Evolutionary conservation across 768 basidiomycete genomes (phyloP), one percentile per base, ranked within the genome.

Genomic region (Infundibulicybe gibba): DNA sequence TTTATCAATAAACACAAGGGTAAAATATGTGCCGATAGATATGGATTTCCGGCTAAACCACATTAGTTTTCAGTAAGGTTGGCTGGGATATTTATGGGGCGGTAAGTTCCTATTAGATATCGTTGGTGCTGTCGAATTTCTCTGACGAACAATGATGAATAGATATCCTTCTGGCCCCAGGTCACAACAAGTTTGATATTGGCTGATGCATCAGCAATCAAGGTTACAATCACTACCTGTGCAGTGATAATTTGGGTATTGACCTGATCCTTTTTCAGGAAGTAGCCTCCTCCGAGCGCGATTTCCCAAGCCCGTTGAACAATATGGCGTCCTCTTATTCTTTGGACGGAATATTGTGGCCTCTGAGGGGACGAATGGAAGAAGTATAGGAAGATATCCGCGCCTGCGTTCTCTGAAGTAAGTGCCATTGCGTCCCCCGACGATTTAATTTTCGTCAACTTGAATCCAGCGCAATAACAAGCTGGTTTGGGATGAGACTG

Each of bases 351-450:
- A 86, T 51, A 79, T 86, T 38, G 73, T 87, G n/a, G 74, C 71
- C 2, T 77, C 80, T 0, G 84, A 86, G 79, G 76, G 16, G 75
- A 79, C 3, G 70, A 79, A 49, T 87, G 83, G 83, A 83, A 83
- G 59, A 74, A 74, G 25, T 82, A 81, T 51, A 64, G 83, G 40
- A 81, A 79, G 57, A 74, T 86, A 35, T 65, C 75, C 14, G 80
- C 79, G 1, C 81, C 83, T n/a, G 76, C 81, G 0, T 86, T 85
- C 58, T 79, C 79, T 5, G 81, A 83, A 59, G 81, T 81, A 45
- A 38, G 63, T n/a, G n/a, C n/a, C n/a, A n/a, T n/a, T 51, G 51
- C 40, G 50, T 12, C 34, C n/a, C 37, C 19, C 17, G 3, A 16
- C 13, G 12, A n/a, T 37, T 10, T 9, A 11, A 10, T 11, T 19